Conservation (phyloP, 2,329 filamentous ascomycete genomes). For the Diaporthe sp. region DNA sequence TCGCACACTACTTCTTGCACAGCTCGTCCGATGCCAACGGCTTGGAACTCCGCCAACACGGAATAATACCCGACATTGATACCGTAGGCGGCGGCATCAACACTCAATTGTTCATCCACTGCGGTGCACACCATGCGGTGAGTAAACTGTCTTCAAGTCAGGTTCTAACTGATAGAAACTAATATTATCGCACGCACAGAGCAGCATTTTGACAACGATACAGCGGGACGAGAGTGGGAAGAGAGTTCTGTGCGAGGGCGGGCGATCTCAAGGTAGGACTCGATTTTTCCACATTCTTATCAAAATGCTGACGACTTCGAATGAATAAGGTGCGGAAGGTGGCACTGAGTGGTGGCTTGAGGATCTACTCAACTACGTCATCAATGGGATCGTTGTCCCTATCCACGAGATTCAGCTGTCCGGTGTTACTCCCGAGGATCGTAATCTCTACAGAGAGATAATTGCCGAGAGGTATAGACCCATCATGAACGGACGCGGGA, state of each 20-base stretch:
- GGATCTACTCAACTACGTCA: not conserved
- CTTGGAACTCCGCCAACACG: accelerated
- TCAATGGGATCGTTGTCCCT: no score
- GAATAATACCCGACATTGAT: not conserved
- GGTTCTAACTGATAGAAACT: not conserved
- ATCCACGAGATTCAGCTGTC: no score
- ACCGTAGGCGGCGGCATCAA: not conserved
- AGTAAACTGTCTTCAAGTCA: not conserved
- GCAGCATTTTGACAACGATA: not conserved
- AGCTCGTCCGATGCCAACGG: not conserved
- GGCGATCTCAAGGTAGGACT: not conserved
- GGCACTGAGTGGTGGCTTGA: not conserved
- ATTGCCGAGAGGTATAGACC: no score
- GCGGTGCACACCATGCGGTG: not conserved
- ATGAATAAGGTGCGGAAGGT: not conserved
- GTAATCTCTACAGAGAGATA: no score
- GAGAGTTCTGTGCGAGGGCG: not conserved
- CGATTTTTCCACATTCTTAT: no score
- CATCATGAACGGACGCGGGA: no score
- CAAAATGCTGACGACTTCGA: not conserved
- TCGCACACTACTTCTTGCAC: not conserved
- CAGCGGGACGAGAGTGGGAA: not conserved
- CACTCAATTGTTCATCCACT: not conserved
- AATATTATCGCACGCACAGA: not conserved
- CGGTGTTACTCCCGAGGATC: no score